Percentiles rank a stretch among this genome's conserved stretches.
These are phyloP conservation scores for Microsporum canis DNA, from an alignment of 2,329 filamentous ascomycete genomes.

Conservation along the genomic window DNA sequence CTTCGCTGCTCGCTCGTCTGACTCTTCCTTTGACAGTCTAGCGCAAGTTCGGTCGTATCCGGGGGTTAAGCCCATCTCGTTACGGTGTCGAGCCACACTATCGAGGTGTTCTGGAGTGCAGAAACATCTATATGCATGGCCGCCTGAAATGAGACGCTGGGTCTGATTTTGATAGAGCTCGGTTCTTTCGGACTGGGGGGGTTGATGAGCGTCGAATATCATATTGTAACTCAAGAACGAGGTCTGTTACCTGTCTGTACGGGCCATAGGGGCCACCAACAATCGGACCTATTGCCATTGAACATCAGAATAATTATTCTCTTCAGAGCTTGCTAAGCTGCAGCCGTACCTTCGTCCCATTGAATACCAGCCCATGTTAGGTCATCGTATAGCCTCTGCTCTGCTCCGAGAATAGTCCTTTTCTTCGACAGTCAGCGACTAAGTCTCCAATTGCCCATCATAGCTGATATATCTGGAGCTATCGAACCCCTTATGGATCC, in stretches of 20 bases:
- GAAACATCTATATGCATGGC: conserved; percentile 85
- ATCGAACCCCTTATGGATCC: conserved; percentile 16
- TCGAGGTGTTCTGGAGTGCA: conserved; percentile 64
- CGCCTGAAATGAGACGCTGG: conserved; percentile 54
- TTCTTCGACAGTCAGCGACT: conserved; percentile 45
- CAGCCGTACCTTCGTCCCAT: conserved; percentile 71
- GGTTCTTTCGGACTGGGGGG: conserved; percentile 61
- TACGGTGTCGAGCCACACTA: conserved; percentile 51
- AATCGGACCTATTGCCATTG: conserved; percentile 51
- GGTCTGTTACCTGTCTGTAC: conserved; percentile 60
- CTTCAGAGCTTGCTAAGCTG: neutral
- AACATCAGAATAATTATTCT: neutral
- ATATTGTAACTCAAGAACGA: conserved; percentile 6
- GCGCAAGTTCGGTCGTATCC: conserved; percentile 65
- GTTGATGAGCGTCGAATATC: neutral
- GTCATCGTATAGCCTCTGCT: conserved; percentile 65
- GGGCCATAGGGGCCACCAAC: conserved; percentile 72
- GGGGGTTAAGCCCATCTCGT: conserved; percentile 46
- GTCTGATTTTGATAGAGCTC: conserved; percentile 61
- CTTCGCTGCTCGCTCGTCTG: conserved; percentile 54
- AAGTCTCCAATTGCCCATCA: neutral
- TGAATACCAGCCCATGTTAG: conserved; percentile 76
- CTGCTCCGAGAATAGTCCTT: conserved; percentile 68
- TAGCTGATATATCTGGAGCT: neutral
- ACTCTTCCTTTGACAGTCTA: conserved; percentile 53